Conservation (phyloP, 257 asterid species). For the Rhazya stricta region DNA sequence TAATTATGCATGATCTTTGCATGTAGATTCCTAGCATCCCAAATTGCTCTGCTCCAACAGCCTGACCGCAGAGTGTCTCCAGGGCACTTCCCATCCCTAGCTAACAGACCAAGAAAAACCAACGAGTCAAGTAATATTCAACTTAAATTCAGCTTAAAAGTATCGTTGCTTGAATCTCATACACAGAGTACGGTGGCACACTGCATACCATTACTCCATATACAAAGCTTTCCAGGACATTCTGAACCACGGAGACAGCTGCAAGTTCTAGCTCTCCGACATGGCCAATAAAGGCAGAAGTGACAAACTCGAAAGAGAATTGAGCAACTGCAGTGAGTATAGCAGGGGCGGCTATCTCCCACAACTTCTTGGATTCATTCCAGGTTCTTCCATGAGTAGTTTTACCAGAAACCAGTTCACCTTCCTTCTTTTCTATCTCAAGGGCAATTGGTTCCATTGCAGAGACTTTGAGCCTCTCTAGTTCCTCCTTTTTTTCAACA, state of each 20-base stretch:
- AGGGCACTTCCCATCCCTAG: conserved; percentile 96
- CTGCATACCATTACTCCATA: conserved; percentile 62
- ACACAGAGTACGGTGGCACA: background rate
- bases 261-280: conserved; percentile 72
- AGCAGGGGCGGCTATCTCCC: conserved; percentile 74
- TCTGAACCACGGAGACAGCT: conserved; percentile 73
- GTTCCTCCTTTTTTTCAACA: background rate
- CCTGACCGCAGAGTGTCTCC: conserved; percentile 87
- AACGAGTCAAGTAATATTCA: background rate
- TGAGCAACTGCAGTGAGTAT: conserved; percentile 59
- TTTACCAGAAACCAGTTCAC: conserved; percentile 1
- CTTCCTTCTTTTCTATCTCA: conserved; percentile 11
- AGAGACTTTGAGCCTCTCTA: conserved; percentile 10
- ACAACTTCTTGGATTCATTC: conserved; percentile 60
- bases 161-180: background rate
- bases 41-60: conserved; percentile 66
- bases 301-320: conserved; percentile 64
- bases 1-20: conserved; percentile 73
- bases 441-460: conserved; percentile 24
- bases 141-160: background rate
- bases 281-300: conserved; percentile 73
- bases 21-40: conserved; percentile 64
- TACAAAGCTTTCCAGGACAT: conserved; percentile 77
- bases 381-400: conserved; percentile 27
- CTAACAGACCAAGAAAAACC: conserved; percentile 29